phyloP scores from a whole-genome alignment of 768 basidiomycete species.

The Amanita exitialis region DNA sequence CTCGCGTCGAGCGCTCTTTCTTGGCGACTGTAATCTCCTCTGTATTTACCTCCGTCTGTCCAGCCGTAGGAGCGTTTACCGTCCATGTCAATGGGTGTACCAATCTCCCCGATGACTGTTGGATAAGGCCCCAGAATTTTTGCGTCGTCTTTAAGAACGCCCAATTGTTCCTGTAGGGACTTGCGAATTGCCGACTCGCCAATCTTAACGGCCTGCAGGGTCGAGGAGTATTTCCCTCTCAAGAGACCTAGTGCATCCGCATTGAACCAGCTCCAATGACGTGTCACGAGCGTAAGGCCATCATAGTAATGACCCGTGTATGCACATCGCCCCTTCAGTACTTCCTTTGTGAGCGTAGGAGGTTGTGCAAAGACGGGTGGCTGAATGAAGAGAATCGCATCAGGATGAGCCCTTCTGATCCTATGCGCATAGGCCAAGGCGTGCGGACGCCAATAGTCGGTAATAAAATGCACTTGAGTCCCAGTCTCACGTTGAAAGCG shows the following conservation, averaged over 20 bases:
- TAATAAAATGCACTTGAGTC: constrained; percentile 53
- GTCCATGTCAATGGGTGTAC: constrained; percentile 94
- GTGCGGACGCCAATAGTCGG: constrained; percentile 75
- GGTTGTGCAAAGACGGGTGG: constrained; percentile 85
- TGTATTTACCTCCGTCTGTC: constrained; percentile 51
- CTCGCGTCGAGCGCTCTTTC: constrained; percentile 84
- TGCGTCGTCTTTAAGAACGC: constrained; percentile 66
- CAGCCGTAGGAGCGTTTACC: constrained; percentile 76
- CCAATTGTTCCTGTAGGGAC: constrained; percentile 76
- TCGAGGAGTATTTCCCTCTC: constrained; percentile 65
- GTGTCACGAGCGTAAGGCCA: constrained; percentile 84
- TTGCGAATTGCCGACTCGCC: constrained; percentile 79
- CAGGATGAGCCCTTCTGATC: constrained; percentile 62
- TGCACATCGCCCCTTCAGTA: constrained; percentile 55
- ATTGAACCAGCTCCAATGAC: constrained; percentile 94
- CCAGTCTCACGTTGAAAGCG: constrained; percentile 29
- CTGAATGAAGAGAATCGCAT: constrained; percentile 84
- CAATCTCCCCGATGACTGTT: constrained; percentile 92
- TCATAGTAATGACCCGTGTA: constrained; percentile 92
- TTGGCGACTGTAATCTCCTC: constrained; percentile 70
- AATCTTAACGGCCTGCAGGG: constrained; percentile 65
- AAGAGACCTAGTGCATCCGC: constrained; percentile 92
- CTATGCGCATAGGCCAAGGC: constrained; percentile 43
- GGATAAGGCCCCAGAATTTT: constrained; percentile 57
- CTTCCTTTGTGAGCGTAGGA: constrained; percentile 44